phyloP scores from a whole-genome alignment of 2,329 filamentous ascomycete genomes.

The Fonsecaea nubica region DNA sequence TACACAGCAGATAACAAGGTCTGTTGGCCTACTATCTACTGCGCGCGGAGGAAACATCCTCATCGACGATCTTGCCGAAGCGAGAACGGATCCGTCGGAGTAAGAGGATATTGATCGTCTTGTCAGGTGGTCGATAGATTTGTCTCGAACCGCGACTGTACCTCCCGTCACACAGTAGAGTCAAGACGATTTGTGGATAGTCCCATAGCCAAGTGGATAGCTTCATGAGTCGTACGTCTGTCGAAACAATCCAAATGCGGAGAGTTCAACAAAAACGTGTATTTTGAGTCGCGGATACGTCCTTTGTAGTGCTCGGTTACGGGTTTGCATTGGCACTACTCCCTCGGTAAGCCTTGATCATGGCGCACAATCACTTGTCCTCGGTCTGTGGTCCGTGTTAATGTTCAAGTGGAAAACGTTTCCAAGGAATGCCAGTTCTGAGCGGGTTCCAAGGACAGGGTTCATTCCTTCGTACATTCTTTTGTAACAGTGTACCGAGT shows the following conservation, averaged over 20 bases:
- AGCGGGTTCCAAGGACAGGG: neutral
- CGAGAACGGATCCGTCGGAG: slow-evolving; percentile 15
- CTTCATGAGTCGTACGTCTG: neutral
- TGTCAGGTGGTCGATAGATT: slow-evolving; percentile 4
- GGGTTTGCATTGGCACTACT: neutral
- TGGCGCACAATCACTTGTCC: neutral
- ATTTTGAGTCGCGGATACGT: neutral
- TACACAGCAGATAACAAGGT: neutral
- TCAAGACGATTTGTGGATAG: neutral
- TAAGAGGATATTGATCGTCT: slow-evolving; percentile 5
- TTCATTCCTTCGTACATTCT: too few species aligned
- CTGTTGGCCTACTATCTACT: neutral
- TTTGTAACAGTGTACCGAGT: too few species aligned
- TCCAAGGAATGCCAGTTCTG: neutral
- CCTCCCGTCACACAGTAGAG: neutral
- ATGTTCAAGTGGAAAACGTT: neutral
- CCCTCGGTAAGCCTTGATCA: neutral
- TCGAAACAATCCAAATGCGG: slow-evolving; percentile 3
- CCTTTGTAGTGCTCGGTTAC: neutral
- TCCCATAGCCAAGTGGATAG: neutral
- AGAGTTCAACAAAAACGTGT: neutral
- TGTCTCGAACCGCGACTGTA: neutral
- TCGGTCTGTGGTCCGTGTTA: neutral
- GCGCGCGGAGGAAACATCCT: neutral
- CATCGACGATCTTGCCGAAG: slow-evolving; percentile 16